These are phyloP conservation scores for Cucurbita maxima DNA, from an alignment of 306 rosid species.

Conservation along the genomic window DNA sequence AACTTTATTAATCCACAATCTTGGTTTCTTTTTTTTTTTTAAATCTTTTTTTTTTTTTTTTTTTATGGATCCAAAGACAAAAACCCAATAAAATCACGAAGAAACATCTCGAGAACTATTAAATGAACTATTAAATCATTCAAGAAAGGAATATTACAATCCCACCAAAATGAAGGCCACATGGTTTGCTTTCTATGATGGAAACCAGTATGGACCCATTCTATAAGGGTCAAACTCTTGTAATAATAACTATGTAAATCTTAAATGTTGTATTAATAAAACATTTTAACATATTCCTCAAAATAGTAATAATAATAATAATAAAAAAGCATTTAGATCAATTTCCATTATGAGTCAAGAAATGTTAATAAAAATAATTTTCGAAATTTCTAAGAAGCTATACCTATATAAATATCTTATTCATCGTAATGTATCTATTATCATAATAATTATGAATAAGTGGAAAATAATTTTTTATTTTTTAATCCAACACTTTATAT, in stretches of 20 bases:
- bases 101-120: no score
- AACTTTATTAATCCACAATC: no score
- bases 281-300: not conserved
- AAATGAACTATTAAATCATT: no score
- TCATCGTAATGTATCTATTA: not conserved
- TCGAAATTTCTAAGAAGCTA: not conserved
- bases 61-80: not conserved
- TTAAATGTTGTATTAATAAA: not conserved
- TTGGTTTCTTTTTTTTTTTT: no score
- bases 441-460: no score
- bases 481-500: no score
- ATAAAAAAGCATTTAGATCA: not conserved
- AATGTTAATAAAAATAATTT: not conserved
- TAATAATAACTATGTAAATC: not conserved
- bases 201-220: not conserved
- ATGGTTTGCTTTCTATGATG: not conserved
- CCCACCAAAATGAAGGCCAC: not conserved
- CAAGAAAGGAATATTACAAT: no score
- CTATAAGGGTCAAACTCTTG: not conserved
- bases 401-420: not conserved
- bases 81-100: not conserved
- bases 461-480: no score
- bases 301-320: not conserved
- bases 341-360: not conserved
- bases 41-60: no score